These are phyloP conservation scores for Cladorrhinum sp. DNA, from an alignment of 2,329 filamentous ascomycete genomes.

Conservation along the genomic window DNA sequence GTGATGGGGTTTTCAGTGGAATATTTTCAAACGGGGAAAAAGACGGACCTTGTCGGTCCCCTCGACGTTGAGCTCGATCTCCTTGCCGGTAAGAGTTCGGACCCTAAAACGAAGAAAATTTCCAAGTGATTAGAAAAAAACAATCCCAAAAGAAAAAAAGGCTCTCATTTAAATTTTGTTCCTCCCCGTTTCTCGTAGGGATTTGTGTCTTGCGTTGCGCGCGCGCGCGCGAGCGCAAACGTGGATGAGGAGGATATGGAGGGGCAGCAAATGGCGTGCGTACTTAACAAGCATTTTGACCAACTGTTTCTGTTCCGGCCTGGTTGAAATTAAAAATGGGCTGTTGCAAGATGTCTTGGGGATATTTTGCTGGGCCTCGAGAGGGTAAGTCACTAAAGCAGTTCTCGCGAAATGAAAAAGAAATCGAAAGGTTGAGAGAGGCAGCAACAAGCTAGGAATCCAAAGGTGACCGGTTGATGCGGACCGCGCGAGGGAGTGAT, in stretches of 20 bases:
- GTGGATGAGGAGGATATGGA: background rate
- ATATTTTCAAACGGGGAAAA: too few relatives aligned
- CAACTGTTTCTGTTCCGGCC: background rate
- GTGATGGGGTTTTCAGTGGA: too few relatives aligned
- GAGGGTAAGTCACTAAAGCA: too few relatives aligned
- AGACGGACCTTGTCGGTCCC: constrained; percentile 78
- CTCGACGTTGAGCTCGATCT: constrained; percentile 98
- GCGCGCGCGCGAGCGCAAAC: background rate
- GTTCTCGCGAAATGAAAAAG: too few relatives aligned
- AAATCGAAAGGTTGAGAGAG: too few relatives aligned
- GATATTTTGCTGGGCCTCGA: too few relatives aligned
- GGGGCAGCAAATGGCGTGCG: constrained; percentile 22
- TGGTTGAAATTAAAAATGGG: too few relatives aligned
- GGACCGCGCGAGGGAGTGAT: background rate
- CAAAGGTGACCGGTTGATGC: background rate
- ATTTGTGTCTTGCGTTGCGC: background rate
- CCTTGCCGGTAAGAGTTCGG: constrained; percentile 94
- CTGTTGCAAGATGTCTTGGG: too few relatives aligned
- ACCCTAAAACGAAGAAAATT: constrained; percentile 70
- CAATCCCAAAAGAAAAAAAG: too few relatives aligned
- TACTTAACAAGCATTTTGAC: constrained; percentile 53
- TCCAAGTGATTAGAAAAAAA: background rate
- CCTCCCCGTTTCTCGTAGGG: background rate
- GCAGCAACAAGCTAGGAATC: background rate
- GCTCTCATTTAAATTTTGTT: too few relatives aligned